Base-by-base conservation (phyloP, 768 basidiomycete genomes). In the Boletus patriciae region DNA sequence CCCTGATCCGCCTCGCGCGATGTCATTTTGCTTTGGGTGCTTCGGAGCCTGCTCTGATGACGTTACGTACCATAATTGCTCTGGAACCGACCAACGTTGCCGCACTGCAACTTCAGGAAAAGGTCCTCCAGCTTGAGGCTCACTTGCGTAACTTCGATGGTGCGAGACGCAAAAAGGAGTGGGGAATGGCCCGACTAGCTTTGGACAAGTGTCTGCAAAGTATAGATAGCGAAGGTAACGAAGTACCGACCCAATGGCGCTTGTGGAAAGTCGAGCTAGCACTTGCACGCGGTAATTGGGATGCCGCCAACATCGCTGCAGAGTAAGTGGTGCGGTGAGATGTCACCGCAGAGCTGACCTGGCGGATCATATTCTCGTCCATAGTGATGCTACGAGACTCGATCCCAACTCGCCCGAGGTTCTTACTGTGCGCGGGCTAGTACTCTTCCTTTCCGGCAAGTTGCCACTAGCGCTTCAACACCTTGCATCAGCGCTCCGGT, bases 11-110 rank as follows among this genome's bases (percentile, higher is more conserved):
- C 4, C 82, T 93, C 6, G 91, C 89, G 0, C 82, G 88, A 49
- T 94, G 92, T 71, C 92, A 95, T 59, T 77, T 92, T 16, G 90
- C 90, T 1, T 78, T 92, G 8, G 93, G 90, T 3, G 80, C 82
- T 2, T 78, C 87, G 0, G 80, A 80, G 1, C 82, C 84, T 13
- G 88, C 92, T 2, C 76, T 84, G 15, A 84, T 85, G 9, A 83
- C 86, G 1, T 75, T 92, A 46, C 80, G 85, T n/a, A 69, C 77
- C 11, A 81, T 84, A 18, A 74, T 90, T 29, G 63, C 79, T 5
- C 54, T 88, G 48, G 90, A 92, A 53, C 82, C 88, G 0, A 73
- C 70, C 33, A 91, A 91, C 61, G 59, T 78, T 1, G 73, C 78
- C 2, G 87, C 87, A 1, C 56, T 81, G 34, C 82, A 86, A 67